phyloP scores from a whole-genome alignment of 2,329 filamentous ascomycete species.

The Periconia sp. region DNA sequence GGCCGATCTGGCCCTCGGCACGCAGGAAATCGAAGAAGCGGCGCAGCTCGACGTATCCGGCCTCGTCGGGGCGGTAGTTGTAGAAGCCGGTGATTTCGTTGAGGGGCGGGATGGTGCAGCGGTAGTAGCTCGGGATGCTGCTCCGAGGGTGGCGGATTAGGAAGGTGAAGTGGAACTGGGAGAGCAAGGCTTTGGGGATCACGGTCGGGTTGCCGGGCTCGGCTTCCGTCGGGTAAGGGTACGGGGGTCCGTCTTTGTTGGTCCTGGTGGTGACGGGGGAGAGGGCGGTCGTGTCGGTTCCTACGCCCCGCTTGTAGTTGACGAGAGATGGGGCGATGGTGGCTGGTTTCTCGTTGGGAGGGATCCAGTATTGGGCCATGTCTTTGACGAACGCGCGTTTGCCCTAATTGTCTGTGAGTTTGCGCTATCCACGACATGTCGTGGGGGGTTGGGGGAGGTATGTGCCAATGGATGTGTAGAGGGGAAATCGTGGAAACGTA shows the following conservation, averaged over 20 bases:
- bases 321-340: slow-evolving; percentile 76
- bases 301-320: slow-evolving; percentile 61
- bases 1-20: slow-evolving; percentile 69
- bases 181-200: slow-evolving; percentile 71
- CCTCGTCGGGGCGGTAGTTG: slow-evolving; percentile 83
- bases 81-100: slow-evolving; percentile 80
- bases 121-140: slow-evolving; percentile 90
- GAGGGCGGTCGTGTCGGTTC: slow-evolving; percentile 48
- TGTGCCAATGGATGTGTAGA: background rate
- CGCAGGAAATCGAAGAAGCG: slow-evolving; percentile 84
- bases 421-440: slow-evolving; percentile 5
- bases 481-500: background rate
- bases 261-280: slow-evolving; percentile 35
- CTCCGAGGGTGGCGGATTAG: slow-evolving; percentile 93
- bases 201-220: slow-evolving; percentile 82
- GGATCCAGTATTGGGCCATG: slow-evolving; percentile 89
- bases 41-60: slow-evolving; percentile 86
- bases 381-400: slow-evolving; percentile 98
- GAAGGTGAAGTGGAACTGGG: slow-evolving; percentile 90
- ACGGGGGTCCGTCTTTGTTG: slow-evolving; percentile 46
- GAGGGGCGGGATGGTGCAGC: slow-evolving; percentile 88
- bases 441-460: background rate
- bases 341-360: slow-evolving; percentile 68
- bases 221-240: slow-evolving; percentile 59
- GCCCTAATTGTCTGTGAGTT: slow-evolving; percentile 56